Evolutionary conservation across 1,284 basidiomycete genomes (phyloP).

Genomic region (Schizophyllum commune): DNA sequence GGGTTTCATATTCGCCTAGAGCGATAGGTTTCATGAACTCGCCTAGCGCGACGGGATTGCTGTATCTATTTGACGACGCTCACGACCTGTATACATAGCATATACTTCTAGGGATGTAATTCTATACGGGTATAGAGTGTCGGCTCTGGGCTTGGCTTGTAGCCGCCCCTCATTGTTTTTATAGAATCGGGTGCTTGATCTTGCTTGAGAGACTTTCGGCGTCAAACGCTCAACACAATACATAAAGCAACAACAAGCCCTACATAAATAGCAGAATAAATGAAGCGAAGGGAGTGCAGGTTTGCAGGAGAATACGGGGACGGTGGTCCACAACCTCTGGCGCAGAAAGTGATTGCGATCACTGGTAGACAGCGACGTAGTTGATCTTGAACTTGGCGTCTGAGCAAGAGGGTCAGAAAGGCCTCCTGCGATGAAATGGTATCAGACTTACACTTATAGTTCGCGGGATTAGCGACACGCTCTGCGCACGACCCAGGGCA

Average conservation of each 20-base stretch:
- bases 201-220: too few relatives aligned
- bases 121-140: neutral
- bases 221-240: too few relatives aligned
- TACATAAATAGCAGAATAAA: neutral
- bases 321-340: neutral
- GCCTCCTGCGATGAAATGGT: neutral
- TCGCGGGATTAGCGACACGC: slow-evolving; percentile 1
- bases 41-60: neutral
- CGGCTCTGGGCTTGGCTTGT: too few relatives aligned
- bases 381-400: slow-evolving; percentile 5
- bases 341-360: neutral
- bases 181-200: too few relatives aligned
- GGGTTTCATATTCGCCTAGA: neutral
- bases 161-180: too few relatives aligned
- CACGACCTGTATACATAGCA: neutral
- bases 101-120: neutral
- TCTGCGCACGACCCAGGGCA: slow-evolving; percentile 5
- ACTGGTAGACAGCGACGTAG: slow-evolving; percentile 3
- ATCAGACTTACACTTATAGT: neutral
- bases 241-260: neutral
- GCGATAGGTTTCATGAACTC: neutral
- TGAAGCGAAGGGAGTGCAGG: neutral
- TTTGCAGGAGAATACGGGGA: too few relatives aligned
- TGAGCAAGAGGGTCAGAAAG: neutral
- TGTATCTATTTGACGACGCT: neutral